phyloP scores from a whole-genome alignment of 169 alveolate species.

The Plasmodium vinckei region DNA sequence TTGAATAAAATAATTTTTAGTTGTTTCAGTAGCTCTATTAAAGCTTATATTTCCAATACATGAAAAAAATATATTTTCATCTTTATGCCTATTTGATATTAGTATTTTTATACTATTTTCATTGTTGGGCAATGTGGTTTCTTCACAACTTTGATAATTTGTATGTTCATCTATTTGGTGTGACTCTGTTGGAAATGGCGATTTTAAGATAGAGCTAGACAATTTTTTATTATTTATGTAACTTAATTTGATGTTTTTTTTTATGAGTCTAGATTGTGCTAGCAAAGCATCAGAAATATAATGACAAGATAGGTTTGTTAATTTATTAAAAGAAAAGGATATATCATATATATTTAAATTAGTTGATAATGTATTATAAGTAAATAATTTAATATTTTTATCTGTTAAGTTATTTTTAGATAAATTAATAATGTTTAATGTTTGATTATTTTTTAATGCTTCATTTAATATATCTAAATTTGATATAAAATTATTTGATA shows the following conservation, averaged over 20 bases:
- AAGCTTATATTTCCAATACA: constrained; percentile 23
- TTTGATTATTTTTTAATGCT: constrained; percentile 30
- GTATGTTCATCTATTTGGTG: too few relatives aligned
- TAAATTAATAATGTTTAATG: constrained; percentile 31
- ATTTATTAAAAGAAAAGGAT: constrained; percentile 15
- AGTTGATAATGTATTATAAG: constrained; percentile 15
- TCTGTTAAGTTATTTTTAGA: constrained; percentile 43
- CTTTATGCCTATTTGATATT: constrained; percentile 41
- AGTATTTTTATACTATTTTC: constrained; percentile 12
- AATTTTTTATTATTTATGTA: neutral
- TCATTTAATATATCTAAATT: constrained; percentile 15
- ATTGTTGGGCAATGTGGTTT: neutral
- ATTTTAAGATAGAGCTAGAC: too few relatives aligned
- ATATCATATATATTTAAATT: constrained; percentile 26
- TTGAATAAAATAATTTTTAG: constrained; percentile 31
- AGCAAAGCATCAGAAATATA: constrained; percentile 33
- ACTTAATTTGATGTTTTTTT: neutral
- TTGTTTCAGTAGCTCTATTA: constrained; percentile 50
- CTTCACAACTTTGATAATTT: neutral
- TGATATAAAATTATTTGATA: constrained; percentile 31
- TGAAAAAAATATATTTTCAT: constrained; percentile 40
- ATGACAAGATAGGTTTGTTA: constrained; percentile 18
- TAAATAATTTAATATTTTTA: constrained; percentile 14
- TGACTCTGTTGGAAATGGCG: too few relatives aligned
- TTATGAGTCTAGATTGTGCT: constrained; percentile 13